Base-by-base conservation (phyloP, 306 rosid genomes). In the Castanea crenata region DNA sequence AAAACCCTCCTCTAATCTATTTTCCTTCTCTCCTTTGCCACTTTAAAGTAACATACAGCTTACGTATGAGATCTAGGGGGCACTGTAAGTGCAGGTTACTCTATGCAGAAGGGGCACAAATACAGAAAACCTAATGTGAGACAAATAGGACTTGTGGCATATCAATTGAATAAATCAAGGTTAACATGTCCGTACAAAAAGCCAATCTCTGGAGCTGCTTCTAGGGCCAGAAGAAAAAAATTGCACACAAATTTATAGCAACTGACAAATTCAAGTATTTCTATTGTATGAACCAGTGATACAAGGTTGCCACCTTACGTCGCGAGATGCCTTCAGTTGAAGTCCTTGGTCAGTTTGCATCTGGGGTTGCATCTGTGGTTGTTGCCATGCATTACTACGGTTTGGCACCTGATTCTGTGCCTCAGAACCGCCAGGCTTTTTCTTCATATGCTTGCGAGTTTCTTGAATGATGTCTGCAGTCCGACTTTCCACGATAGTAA, bases 291-390 rank as follows among this genome's bases (percentile, higher is more conserved):
- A 87, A 91, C 89, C 86, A 89, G 91, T 79, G 81, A 92, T 88
- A 90, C 90, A 94, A 19, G 86, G 92, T 91, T 88, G 94, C 94
- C 94, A 92, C 97, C 97, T 92, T 90, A 92, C 94, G 91, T 92
- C 97, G 89, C 97, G 93, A 83, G 97, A 94, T 80, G 98, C 98
- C 92, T 92, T 94, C 92, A 94, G 80, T 84, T 94, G 98, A 87
- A 95, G 99, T 77, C 90, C 98, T 75, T 90, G 88, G 87, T 83
- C 91, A 63, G 91, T 82, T 84, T 91, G 93, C 73, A 65, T 78
- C 73, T 85, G 86, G 5, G 86, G n/a, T 6, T 75, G 67, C 73
- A 52, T 78, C 55, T 87, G 91, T 55, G 88, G 79, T 20, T 88
- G 87, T 58, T 86, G 89, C 76, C 23, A 18, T 13, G 61, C 46